Evolutionary conservation across 352 stramenopile species (phyloP), one percentile per base, ranked within the genome.

Genomic region (Phytopythium sindhum): DNA sequence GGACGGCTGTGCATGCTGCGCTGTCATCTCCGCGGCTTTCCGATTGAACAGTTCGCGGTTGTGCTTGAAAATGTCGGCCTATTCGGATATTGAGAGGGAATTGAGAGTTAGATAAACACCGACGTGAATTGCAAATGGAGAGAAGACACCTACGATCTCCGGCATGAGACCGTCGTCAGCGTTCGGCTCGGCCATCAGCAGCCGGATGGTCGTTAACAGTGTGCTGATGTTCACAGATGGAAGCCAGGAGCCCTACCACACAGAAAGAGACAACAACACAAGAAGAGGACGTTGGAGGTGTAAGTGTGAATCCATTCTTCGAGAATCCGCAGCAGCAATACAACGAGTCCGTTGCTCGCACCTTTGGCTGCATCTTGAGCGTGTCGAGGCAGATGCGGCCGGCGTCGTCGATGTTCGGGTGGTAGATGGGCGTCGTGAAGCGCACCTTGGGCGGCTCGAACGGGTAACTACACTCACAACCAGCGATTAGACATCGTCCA

Each of bases 191-290:
- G 82, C 88, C 81, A 97, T 95, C n/a, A 97, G 76, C 63, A 97
- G 66, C 8, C 90, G 85, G 66, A 97, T 95, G 1, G 89, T 97
- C 11, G 90, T 96, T 28, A 97, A 69, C 59, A 97, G 67, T 21
- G 89, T 97, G 53, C 84, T 89, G 54, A 97, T 91, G 66, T 97
- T 97, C 29, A 97, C 90, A 1, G 87, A 96, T n/a, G 90, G 90
- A 28, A 92, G 75, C 90, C 90, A 97, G 26, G 88, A 96, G 12
- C 90, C 90, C 81, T 92, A 57, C 41, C 57, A 21, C 31, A 42
- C 2, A n/a, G n/a, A n/a, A n/a, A n/a, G n/a, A n/a, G n/a, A n/a
- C n/a, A n/a, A n/a, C n/a, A n/a, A 60, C 35, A 68, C 60, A 28
- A 72, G 54, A 31, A 47, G 39, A 17, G 0, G 19, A 33, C 28